Evolutionary conservation across 345 rosid species (phyloP), one percentile per base, ranked within the genome.

Genomic region (Firmiana major): DNA sequence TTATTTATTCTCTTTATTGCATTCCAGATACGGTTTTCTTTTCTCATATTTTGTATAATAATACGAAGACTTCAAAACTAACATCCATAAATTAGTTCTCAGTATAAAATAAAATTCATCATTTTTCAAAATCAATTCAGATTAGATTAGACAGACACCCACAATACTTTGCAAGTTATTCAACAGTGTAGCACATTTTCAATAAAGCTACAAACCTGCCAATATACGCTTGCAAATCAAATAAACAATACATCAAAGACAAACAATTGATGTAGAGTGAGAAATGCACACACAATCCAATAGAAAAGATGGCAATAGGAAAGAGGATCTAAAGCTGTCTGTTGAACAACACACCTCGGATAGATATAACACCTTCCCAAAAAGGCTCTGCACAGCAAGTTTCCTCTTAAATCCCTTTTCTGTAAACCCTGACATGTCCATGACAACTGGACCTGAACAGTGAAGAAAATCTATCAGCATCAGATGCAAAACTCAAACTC

Each of bases 391-490:
- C 78, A 96, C 97, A 0, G 97, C 97, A 48, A 96, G 97, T 82
- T 96, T 93, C 84, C 97, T 91, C 90, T 90, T 91, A 81, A 94
- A 93, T 48, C 98, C 98, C 76, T 82, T 91, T 57, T 93, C 95
- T 63, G 97, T 88, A 83, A 91, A 91, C 59, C 97, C 95, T 59
- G 94, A 79, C 89, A 86, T 79, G 46, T 90, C 87, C 97, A 92
- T 88, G 66, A 92, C 98, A 77, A 96, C 93, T 4, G 97, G 99
- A 63, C 99, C 97, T 96, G 90, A 82, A 85, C 63, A 58, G 55
- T 42, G 77, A 9, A 78, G 31, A 77, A 1, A 81, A 77, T 10
- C 7, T 40, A 67, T 57, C 36, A 70, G 63, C 75, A 77, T 63
- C 19, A 55, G 77, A 79, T 49, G 68, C 38, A 63, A 48, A 62